These are phyloP conservation scores for Dioszegia hungarica DNA, from an alignment of 768 basidiomycete genomes.

Conservation along the genomic window DNA sequence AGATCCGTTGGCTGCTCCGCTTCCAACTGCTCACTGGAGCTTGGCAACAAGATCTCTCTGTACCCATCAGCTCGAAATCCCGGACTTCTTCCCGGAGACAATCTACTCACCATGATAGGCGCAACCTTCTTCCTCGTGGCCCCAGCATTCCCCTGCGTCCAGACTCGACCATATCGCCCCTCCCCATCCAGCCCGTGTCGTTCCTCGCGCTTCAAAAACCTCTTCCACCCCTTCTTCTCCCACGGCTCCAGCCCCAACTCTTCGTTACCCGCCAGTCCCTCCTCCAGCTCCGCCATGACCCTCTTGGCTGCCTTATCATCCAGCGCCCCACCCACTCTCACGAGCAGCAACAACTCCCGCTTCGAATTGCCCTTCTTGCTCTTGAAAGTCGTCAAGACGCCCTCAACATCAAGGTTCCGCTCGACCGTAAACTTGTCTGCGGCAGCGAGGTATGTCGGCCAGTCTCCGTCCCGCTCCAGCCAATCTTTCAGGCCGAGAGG, in stretches of 20 bases:
- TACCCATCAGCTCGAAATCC: background rate
- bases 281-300: conserved; percentile 56
- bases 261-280: conserved; percentile 58
- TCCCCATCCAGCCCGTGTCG: conserved; percentile 16
- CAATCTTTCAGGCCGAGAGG: conserved; percentile 64
- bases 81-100: background rate
- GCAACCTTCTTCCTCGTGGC: conserved; percentile 51
- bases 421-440: conserved; percentile 63
- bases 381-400: conserved; percentile 69
- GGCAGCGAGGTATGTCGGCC: conserved; percentile 49
- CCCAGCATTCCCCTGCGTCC: conserved; percentile 50
- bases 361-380: conserved; percentile 55
- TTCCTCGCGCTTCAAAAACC: conserved; percentile 10
- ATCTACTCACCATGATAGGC: conserved; percentile 45
- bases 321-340: conserved; percentile 52
- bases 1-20: background rate
- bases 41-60: conserved; percentile 35
- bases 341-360: conserved; percentile 65
- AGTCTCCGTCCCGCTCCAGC: conserved; percentile 50
- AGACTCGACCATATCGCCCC: conserved; percentile 39
- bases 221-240: conserved; percentile 24
- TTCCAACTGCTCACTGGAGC: conserved; percentile 6
- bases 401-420: conserved; percentile 63
- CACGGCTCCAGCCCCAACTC: conserved; percentile 56
- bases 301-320: conserved; percentile 22